phyloP scores from a whole-genome alignment of 2,329 filamentous ascomycete genomes.

The Pseudonectria buxi region DNA sequence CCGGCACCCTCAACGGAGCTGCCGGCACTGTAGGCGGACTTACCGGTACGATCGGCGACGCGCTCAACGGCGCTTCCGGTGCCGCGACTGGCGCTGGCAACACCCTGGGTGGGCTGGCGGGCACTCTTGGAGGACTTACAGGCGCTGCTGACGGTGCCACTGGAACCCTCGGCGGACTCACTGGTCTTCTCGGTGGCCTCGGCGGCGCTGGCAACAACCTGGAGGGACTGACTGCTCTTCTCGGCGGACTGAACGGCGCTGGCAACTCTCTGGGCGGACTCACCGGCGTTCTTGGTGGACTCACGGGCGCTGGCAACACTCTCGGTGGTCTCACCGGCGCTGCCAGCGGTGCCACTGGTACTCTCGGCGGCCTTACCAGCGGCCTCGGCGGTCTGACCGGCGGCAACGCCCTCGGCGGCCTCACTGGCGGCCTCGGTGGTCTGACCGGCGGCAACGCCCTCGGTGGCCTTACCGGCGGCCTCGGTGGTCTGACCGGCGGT shows the following conservation, averaged over 20 bases:
- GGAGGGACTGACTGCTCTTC: neutral
- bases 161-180: neutral
- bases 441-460: neutral
- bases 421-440: neutral
- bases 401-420: neutral
- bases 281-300: neutral
- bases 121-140: neutral
- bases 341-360: neutral
- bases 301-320: slow-evolving; percentile 2
- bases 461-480: neutral
- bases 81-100: no score
- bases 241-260: neutral
- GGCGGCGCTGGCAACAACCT: neutral
- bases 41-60: no score
- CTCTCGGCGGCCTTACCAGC: neutral
- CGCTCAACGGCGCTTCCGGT: no score
- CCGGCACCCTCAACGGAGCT: no score
- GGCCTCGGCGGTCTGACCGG: neutral
- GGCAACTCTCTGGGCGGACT: neutral
- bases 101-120: no score
- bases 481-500: no score
- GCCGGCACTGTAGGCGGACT: no score
- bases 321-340: neutral
- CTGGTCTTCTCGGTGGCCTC: slow-evolving; percentile 2
- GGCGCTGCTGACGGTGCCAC: neutral